Base-by-base conservation (phyloP, 2,329 filamentous ascomycete species). In the Botryotinia globosa region DNA sequence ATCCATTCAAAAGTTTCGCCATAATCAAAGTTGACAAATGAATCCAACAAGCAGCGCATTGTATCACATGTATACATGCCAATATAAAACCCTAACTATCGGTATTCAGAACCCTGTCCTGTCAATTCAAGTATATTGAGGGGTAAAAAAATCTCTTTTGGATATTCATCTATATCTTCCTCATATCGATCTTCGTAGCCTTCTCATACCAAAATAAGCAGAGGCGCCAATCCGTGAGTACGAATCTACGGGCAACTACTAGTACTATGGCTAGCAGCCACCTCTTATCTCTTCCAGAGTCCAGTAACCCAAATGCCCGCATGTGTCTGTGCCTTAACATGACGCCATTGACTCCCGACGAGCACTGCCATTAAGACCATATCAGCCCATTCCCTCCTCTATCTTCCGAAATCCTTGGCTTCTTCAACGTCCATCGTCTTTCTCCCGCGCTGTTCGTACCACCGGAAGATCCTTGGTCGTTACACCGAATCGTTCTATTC, bases 271-370 rank as follows among this genome's bases (percentile, higher is more conserved):
- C 62, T 54, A 72, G 45, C 45, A 72, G 39, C 45, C 51, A 68
- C 32, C 65, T 14, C 25, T 25, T 37, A 32, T 42, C 34, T 29
- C 48, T 51, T 56, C 8, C 48, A 56, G n/a, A 56, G 34, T 10
- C 34, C 48, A 44, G 65, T 18, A 44, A 32, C 34, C 18, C 9
- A 37, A 56, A 51, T 58, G 56, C 42, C 62, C 51, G 14, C 58
- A 48, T 25, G 42, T 70, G 48, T 34, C 67, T 39, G 51, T 58
- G 45, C 73, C 73, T 61, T 74, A 72, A 72, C 69, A 42, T 73
- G 73, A 74, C 51, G 73, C 72, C 74, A 72, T 72, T 61, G 58
- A 73, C 65, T 74, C 73, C 72, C 73, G 68, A 72, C 71, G 73
- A 74, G 74, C 54, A 29, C 54, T 54, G 37, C 61, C 51, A 69